phyloP scores from a whole-genome alignment of 768 basidiomycete species.

The Russula griseocarnosa region DNA sequence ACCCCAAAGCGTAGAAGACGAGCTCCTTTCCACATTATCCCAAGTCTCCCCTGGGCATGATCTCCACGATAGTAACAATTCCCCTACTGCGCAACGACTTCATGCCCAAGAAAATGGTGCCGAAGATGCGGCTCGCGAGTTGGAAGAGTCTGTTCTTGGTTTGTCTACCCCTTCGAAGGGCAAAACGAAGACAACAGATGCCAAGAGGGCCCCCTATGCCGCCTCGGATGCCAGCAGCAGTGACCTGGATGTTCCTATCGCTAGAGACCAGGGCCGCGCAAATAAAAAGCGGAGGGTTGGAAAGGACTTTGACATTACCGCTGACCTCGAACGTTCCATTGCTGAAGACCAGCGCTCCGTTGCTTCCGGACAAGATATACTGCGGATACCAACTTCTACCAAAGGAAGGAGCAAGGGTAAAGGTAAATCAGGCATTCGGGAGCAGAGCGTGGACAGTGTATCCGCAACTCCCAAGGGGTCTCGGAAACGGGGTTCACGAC shows the following conservation, averaged over 20 bases:
- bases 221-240: conserved; percentile 54
- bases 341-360: conserved; percentile 49
- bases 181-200: conserved; percentile 52
- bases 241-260: conserved; percentile 47
- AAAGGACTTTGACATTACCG: conserved; percentile 34
- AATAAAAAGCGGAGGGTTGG: conserved; percentile 65
- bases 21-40: conserved; percentile 37
- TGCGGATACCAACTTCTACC: conserved; percentile 27
- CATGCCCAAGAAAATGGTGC: conserved; percentile 35
- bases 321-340: conserved; percentile 32
- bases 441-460: conserved; percentile 56
- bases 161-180: conserved; percentile 32
- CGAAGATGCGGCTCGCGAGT: conserved; percentile 55
- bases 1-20: conserved; percentile 35
- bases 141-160: conserved; percentile 54
- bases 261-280: conserved; percentile 43
- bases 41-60: conserved; percentile 36
- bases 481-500: conserved; percentile 57
- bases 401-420: conserved; percentile 56
- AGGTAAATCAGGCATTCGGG: conserved; percentile 40
- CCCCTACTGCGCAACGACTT: conserved; percentile 22
- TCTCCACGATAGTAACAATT: conserved; percentile 28
- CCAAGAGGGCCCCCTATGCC: conserved; percentile 39
- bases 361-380: conserved; percentile 35
- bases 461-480: conserved; percentile 47